These are phyloP conservation scores for Vaccinium myrtillus DNA, from an alignment of 148 eudicot genomes.

Conservation along the genomic window DNA sequence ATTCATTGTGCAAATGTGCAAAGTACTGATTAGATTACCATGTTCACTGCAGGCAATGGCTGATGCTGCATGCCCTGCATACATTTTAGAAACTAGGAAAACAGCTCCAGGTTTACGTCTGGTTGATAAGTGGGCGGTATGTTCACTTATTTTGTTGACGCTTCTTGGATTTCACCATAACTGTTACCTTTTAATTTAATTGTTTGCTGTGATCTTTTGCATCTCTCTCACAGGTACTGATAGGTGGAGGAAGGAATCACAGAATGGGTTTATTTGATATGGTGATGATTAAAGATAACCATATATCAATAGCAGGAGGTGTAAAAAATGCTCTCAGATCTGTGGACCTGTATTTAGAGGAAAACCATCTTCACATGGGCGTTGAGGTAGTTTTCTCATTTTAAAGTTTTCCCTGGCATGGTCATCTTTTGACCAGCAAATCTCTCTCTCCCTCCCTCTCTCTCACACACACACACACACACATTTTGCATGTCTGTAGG, in stretches of 20 bases:
- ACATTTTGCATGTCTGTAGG: background rate
- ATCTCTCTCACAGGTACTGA: conserved; percentile 55
- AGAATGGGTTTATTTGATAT: conserved; percentile 96
- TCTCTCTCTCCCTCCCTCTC: no score
- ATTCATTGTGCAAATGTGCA: background rate
- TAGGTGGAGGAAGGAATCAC: conserved; percentile 95
- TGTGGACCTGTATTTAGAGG: conserved; percentile 66
- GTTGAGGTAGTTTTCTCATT: conserved; percentile 66
- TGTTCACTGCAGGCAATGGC: conserved; percentile 70
- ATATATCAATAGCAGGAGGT: conserved; percentile 90
- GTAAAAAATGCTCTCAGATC: conserved; percentile 72
- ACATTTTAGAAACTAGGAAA: conserved; percentile 85
- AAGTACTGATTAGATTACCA: background rate
- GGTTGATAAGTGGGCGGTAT: conserved; percentile 99
- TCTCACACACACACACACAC: background rate
- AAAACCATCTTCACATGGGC: conserved; percentile 75
- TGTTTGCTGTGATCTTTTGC: conserved; percentile 1
- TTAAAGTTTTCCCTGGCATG: conserved; percentile 5
- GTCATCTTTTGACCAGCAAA: background rate
- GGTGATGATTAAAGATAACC: conserved; percentile 97
- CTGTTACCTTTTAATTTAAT: background rate
- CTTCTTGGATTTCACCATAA: background rate
- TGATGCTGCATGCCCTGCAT: conserved; percentile 85
- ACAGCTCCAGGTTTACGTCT: conserved; percentile 94
- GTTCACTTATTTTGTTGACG: conserved; percentile 28